Conservation (phyloP, 2,329 filamentous ascomycete genomes). For the Clonostachys rhizophaga region DNA sequence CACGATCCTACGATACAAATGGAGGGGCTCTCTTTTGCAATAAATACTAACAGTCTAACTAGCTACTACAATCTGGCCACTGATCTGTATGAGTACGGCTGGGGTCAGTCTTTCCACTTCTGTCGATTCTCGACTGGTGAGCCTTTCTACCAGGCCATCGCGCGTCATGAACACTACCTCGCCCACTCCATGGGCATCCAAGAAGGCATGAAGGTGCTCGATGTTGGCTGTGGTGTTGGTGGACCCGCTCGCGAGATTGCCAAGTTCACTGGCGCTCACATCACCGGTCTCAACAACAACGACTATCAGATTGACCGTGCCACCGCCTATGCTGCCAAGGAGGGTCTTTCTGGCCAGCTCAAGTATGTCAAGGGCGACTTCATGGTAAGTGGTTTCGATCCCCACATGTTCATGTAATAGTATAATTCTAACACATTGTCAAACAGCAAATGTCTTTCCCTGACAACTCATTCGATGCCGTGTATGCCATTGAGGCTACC, state of each 20-base stretch:
- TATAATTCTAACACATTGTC: constrained; percentile 5
- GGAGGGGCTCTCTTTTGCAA: background rate
- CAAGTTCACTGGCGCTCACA: constrained; percentile 87
- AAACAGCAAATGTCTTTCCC: constrained; percentile 86
- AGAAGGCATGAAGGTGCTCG: constrained; percentile 83
- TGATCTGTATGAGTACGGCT: constrained; percentile 94
- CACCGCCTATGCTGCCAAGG: constrained; percentile 76
- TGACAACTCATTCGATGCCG: constrained; percentile 86
- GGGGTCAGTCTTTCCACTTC: constrained; percentile 97
- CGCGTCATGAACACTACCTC: constrained; percentile 96
- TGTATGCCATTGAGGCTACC: constrained; percentile 96
- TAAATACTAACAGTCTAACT: constrained; percentile 9
- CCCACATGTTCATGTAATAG: background rate
- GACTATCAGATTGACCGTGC: constrained; percentile 98
- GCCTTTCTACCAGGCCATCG: constrained; percentile 84
- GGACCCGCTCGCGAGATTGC: constrained; percentile 93
- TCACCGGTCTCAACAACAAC: constrained; percentile 96
- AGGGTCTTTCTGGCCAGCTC: constrained; percentile 75
- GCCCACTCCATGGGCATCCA: constrained; percentile 83
- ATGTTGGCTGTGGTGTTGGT: constrained; percentile 95
- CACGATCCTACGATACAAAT: background rate
- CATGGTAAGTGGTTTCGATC: constrained; percentile 52
- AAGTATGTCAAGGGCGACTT: constrained; percentile 94
- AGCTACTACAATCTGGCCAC: constrained; percentile 98
- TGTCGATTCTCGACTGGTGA: constrained; percentile 87